Percentiles rank a stretch among this genome's conserved stretches.
These are phyloP conservation scores for Gymnopus androsaceus DNA, from an alignment of 1,284 basidiomycete genomes.

Conservation along the genomic window DNA sequence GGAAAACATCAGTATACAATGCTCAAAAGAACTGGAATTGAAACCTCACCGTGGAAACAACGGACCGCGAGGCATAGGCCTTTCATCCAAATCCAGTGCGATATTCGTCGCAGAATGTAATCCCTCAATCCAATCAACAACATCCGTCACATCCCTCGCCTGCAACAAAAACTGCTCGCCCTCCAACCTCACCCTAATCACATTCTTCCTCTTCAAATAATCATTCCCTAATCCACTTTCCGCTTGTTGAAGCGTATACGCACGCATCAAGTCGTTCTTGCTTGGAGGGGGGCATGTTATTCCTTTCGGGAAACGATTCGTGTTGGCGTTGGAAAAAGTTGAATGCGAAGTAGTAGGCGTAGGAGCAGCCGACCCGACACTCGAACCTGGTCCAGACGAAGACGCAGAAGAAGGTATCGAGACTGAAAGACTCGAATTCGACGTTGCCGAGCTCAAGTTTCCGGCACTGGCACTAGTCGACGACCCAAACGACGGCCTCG, in stretches of 20 bases:
- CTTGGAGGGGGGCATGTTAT: conserved; percentile 34
- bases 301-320: conserved; percentile 24
- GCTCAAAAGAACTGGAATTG: conserved; percentile 4
- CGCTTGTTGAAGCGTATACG: conserved; percentile 87
- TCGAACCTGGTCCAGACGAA: background rate
- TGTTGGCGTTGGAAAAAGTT: conserved; percentile 17
- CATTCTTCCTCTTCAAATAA: conserved; percentile 92
- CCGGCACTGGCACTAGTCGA: background rate
- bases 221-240: conserved; percentile 95
- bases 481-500: conserved; percentile 26
- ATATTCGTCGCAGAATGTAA: conserved; percentile 95
- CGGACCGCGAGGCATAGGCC: conserved; percentile 86
- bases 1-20: conserved; percentile 6
- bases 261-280: conserved; percentile 50
- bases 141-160: conserved; percentile 80
- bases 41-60: conserved; percentile 69
- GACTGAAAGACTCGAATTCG: conserved; percentile 15
- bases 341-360: background rate
- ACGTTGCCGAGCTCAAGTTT: conserved; percentile 14
- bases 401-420: conserved; percentile 5
- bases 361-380: background rate
- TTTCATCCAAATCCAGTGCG: conserved; percentile 86
- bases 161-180: conserved; percentile 98
- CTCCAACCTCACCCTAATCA: conserved; percentile 90
- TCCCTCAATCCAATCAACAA: conserved; percentile 96